Percentiles rank a stretch among this genome's conserved stretches.
Conservation (phyloP, 164 flowering plant genomes). For the Cinnamomum chago region DNA sequence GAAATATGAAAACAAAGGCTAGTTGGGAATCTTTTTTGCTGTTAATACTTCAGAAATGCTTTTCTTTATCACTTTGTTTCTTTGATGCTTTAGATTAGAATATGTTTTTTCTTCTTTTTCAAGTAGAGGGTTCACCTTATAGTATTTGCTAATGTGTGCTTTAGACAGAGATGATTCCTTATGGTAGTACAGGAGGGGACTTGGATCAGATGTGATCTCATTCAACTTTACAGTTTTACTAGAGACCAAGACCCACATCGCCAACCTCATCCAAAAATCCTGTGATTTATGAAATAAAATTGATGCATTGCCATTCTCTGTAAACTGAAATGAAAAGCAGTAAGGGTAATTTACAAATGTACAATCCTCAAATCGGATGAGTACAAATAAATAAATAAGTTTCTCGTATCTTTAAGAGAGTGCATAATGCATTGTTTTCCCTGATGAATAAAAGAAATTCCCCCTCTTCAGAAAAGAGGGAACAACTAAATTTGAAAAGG, state of each 20-base stretch:
- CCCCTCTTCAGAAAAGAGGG: background rate
- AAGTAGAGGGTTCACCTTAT: background rate
- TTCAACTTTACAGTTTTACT: background rate
- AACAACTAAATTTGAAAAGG: background rate
- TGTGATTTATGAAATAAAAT: background rate
- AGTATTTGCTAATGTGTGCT: background rate
- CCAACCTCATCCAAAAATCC: background rate
- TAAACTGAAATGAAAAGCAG: background rate
- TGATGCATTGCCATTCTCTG: background rate
- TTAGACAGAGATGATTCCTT: background rate
- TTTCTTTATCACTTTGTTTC: background rate
- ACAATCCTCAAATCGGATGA: too few relatives aligned
- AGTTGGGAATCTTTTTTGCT: background rate
- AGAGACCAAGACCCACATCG: background rate
- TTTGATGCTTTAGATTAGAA: background rate
- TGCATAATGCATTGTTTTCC: too few relatives aligned
- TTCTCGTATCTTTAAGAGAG: too few relatives aligned
- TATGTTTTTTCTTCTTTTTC: background rate
- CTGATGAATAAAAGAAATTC: too few relatives aligned
- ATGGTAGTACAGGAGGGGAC: background rate
- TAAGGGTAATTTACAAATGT: too few relatives aligned
- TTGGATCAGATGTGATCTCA: background rate
- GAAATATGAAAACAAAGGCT: background rate
- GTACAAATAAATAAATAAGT: too few relatives aligned
- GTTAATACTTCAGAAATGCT: background rate